Evolutionary conservation across 345 rosid species (phyloP).

Genomic region (Trapa incisa): DNA sequence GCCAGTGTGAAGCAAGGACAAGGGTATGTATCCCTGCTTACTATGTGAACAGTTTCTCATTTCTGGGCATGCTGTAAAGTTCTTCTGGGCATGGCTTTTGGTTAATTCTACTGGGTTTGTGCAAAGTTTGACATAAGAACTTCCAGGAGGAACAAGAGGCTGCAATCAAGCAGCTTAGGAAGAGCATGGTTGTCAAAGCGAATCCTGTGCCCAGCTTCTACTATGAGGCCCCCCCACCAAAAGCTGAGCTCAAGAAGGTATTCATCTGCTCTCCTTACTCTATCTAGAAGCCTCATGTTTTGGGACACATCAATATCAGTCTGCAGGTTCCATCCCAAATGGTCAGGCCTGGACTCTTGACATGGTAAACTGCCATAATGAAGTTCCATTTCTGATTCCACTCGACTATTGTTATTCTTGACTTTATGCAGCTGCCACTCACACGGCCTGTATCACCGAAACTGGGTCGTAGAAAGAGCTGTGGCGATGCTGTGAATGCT

Average conservation of each 20-base stretch:
- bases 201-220: conserved; percentile 92
- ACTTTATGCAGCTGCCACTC: conserved; percentile 49
- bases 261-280: background rate
- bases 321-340: background rate
- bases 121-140: background rate
- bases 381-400: background rate
- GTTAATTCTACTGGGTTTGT: background rate
- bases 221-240: conserved; percentile 79
- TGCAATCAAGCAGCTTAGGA: conserved; percentile 80
- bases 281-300: background rate
- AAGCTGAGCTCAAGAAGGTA: conserved; percentile 85
- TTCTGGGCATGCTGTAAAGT: background rate
- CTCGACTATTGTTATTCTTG: background rate
- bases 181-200: conserved; percentile 64
- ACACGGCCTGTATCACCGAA: conserved; percentile 70
- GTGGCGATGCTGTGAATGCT: conserved; percentile 40
- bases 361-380: background rate
- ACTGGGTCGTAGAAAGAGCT: conserved; percentile 73
- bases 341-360: background rate
- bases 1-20: conserved; percentile 59
- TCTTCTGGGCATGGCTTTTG: background rate
- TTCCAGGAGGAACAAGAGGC: conserved; percentile 93
- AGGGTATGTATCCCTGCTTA: conserved; percentile 31
- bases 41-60: background rate
- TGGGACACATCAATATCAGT: background rate